Evolutionary conservation across 805 yeast species (phyloP).

Genomic region (Starmera dryadoides): DNA sequence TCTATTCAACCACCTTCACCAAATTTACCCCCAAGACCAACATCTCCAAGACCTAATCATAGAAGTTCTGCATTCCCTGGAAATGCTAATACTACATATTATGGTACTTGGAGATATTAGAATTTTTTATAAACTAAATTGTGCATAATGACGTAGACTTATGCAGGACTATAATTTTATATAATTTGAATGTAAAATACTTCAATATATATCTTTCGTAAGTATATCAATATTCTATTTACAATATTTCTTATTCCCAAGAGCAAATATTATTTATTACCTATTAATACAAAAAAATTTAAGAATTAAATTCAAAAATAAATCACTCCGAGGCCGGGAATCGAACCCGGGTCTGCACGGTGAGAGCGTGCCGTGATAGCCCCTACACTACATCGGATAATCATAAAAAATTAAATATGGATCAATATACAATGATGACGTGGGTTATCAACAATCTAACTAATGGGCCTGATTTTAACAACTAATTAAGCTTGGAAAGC

Average conservation of each 20-base stretch:
- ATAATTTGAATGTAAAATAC: no score
- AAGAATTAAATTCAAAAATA: background rate
- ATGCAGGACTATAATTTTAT: no score
- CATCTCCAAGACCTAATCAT: background rate
- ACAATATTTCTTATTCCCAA: no score
- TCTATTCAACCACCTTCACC: no score
- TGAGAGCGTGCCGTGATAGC: slow-evolving; percentile 27
- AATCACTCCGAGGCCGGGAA: slow-evolving; percentile 26
- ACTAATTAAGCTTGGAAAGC: no score
- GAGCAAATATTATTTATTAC: background rate
- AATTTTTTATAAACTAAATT: background rate
- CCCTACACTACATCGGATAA: slow-evolving; percentile 25
- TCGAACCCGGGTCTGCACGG: slow-evolving; percentile 27
- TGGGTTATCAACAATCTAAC: no score
- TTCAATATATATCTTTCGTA: no score
- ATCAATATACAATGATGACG: no score
- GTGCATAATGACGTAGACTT: no score
- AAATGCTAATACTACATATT: slow-evolving; percentile 5
- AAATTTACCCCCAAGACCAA: background rate
- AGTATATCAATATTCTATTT: no score
- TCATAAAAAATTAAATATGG: no score
- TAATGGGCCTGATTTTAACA: no score
- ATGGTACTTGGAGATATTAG: background rate
- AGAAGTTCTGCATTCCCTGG: slow-evolving; percentile 5
- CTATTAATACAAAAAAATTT: background rate